Conservation (phyloP, 768 basidiomycete genomes). For the Steccherinum ochraceum region DNA sequence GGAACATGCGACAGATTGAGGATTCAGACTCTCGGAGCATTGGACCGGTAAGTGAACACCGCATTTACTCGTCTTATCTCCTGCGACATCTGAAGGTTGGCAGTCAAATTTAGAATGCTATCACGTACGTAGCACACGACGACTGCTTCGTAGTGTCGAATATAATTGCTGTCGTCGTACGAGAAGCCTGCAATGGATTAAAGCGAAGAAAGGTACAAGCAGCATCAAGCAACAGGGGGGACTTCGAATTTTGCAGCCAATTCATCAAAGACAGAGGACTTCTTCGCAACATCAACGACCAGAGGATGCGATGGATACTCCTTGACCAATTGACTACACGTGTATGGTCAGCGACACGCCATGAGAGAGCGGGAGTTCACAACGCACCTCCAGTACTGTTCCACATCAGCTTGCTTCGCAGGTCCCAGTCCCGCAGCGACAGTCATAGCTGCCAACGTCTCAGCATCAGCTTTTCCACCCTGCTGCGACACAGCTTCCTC, state of each 20-base stretch:
- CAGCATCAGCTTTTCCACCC: slow-evolving; percentile 43
- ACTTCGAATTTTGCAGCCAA: slow-evolving; percentile 52
- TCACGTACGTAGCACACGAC: too few species aligned
- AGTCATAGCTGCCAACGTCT: slow-evolving; percentile 61
- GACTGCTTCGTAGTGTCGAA: too few species aligned
- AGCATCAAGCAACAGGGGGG: slow-evolving; percentile 39
- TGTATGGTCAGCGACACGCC: neutral
- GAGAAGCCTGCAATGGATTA: too few species aligned
- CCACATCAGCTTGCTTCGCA: slow-evolving; percentile 53
- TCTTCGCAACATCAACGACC: slow-evolving; percentile 53
- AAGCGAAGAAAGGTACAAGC: too few species aligned
- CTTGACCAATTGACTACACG: slow-evolving; percentile 33
- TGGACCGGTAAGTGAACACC: too few species aligned
- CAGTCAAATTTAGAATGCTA: too few species aligned
- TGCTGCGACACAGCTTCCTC: slow-evolving; percentile 66
- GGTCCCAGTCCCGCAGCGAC: slow-evolving; percentile 56
- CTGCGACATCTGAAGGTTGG: too few species aligned
- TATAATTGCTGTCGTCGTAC: too few species aligned
- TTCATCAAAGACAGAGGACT: slow-evolving; percentile 60
- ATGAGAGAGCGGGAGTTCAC: slow-evolving; percentile 4
- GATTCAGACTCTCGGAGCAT: too few species aligned
- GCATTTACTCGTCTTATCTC: too few species aligned
- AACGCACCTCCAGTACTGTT: slow-evolving; percentile 65
- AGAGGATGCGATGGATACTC: slow-evolving; percentile 65
- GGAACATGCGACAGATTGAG: too few species aligned